Percentiles rank a stretch among this genome's conserved stretches.
Evolutionary conservation across 768 basidiomycete species (phyloP).

Genomic region (Boletus reticuloceps): DNA sequence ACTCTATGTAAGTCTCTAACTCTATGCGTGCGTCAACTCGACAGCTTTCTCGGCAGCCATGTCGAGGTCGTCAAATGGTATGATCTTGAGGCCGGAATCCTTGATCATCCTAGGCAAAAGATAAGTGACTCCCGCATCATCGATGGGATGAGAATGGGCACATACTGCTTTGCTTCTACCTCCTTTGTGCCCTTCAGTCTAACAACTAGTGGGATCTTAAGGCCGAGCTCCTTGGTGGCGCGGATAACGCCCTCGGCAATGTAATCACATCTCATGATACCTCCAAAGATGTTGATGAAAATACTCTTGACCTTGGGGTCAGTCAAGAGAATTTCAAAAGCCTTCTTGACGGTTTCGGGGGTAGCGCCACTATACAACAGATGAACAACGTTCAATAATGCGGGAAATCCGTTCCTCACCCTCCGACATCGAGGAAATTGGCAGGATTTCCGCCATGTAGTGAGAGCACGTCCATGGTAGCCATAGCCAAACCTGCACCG

Average conservation of each 20-base stretch:
- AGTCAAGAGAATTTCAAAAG: slow-evolving; percentile 89
- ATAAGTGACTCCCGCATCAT: neutral
- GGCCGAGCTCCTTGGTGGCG: slow-evolving; percentile 86
- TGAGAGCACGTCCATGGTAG: slow-evolving; percentile 99
- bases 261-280: slow-evolving; percentile 99
- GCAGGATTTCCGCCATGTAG: slow-evolving; percentile 96
- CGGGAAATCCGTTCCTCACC: slow-evolving; percentile 42
- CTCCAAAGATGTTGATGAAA: slow-evolving; percentile 98
- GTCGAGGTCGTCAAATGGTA: slow-evolving; percentile 89
- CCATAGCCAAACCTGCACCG: slow-evolving; percentile 98
- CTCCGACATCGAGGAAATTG: slow-evolving; percentile 98
- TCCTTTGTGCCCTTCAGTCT: slow-evolving; percentile 98
- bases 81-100: slow-evolving; percentile 89
- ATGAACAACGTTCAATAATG: neutral
- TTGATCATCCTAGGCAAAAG: slow-evolving; percentile 75
- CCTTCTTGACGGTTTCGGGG: slow-evolving; percentile 99
- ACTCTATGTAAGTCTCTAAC: slow-evolving; percentile 31
- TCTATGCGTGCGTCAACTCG: slow-evolving; percentile 54
- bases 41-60: slow-evolving; percentile 86
- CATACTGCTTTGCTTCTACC: slow-evolving; percentile 89
- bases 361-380: slow-evolving; percentile 77
- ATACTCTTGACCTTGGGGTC: slow-evolving; percentile 97
- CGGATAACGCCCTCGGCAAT: slow-evolving; percentile 98
- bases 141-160: slow-evolving; percentile 10
- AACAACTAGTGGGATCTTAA: slow-evolving; percentile 88